A percentile compares a stretch with the other conserved stretches of the same genome.
Evolutionary conservation across 2,329 filamentous ascomycete genomes (phyloP).

Genomic region (Talaromyces pinophilus): DNA sequence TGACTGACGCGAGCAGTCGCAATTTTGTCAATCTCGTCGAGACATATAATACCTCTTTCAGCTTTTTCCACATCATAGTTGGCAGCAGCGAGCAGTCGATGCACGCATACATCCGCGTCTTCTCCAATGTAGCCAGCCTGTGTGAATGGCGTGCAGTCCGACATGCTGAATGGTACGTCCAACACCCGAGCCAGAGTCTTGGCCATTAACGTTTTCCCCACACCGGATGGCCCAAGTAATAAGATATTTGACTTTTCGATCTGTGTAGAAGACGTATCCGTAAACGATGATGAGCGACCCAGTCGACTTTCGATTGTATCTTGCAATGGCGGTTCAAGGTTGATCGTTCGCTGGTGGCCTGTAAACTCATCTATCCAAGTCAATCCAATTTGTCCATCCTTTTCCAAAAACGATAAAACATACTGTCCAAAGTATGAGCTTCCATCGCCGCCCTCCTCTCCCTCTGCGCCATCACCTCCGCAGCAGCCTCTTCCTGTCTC

Average conservation of each 20-base stretch:
- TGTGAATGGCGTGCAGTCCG: slow-evolving; percentile 92
- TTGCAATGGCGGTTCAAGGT: slow-evolving; percentile 34
- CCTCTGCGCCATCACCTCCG: slow-evolving; percentile 70
- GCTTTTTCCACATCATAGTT: slow-evolving; percentile 84
- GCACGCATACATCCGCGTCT: slow-evolving; percentile 94
- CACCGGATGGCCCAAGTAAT: slow-evolving; percentile 86
- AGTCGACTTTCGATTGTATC: slow-evolving; percentile 30
- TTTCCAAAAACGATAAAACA: slow-evolving; percentile 15
- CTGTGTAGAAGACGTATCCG: slow-evolving; percentile 63
- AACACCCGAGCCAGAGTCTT: slow-evolving; percentile 88
- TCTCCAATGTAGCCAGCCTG: slow-evolving; percentile 98
- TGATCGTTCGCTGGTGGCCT: slow-evolving; percentile 59
- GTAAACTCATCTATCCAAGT: slow-evolving; percentile 59
- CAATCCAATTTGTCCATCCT: not conserved
- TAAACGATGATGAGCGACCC: slow-evolving; percentile 43
- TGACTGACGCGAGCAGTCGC: slow-evolving; percentile 83
- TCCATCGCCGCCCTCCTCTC: slow-evolving; percentile 69
- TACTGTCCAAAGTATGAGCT: slow-evolving; percentile 77
- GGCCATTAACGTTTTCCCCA: slow-evolving; percentile 91
- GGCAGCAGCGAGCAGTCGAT: slow-evolving; percentile 82
- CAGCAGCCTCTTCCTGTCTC: slow-evolving; percentile 75
- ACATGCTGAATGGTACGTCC: slow-evolving; percentile 94
- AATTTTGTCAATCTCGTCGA: slow-evolving; percentile 98
- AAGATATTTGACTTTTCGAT: slow-evolving; percentile 96
- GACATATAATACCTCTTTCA: slow-evolving; percentile 89